Conservation (phyloP, 2,329 filamentous ascomycete genomes). For the Acrodontium crateriforme region DNA sequence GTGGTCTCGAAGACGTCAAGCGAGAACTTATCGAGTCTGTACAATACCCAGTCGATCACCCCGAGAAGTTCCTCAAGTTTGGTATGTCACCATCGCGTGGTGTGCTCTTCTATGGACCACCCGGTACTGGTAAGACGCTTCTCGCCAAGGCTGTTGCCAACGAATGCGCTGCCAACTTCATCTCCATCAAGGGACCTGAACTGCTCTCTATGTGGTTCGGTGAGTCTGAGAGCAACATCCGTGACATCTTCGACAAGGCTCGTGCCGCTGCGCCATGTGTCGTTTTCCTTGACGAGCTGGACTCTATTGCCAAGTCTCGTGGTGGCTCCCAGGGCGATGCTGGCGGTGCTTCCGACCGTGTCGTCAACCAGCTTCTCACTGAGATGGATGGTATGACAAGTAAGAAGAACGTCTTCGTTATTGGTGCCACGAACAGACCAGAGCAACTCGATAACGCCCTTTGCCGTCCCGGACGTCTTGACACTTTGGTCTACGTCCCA, state of each 20-base stretch:
- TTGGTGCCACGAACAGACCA: conserved; percentile 94
- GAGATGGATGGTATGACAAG: conserved; percentile 99
- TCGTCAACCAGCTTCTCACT: conserved; percentile 98
- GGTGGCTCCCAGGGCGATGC: conserved; percentile 92
- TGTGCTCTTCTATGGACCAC: conserved; percentile 97
- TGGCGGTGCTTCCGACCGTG: conserved; percentile 95
- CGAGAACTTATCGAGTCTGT: conserved; percentile 98
- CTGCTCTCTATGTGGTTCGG: conserved; percentile 99
- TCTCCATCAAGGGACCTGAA: conserved; percentile 97
- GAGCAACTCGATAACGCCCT: conserved; percentile 97
- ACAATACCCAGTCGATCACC: conserved; percentile 97
- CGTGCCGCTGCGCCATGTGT: conserved; percentile 95
- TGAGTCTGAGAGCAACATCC: conserved; percentile 99
- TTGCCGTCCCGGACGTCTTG: conserved; percentile 95
- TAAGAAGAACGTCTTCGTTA: conserved; percentile 99
- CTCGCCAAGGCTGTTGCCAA: conserved; percentile 99
- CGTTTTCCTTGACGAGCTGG: conserved; percentile 96
- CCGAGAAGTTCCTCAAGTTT: conserved; percentile 99
- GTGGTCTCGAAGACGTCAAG: conserved; percentile 96
- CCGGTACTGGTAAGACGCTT: conserved; percentile 99
- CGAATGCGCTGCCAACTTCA: conserved; percentile 98
- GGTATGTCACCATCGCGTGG: conserved; percentile 93
- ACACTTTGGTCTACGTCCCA: conserved; percentile 96
- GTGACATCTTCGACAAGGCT: conserved; percentile 99
- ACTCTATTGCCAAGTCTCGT: conserved; percentile 98